A percentile compares a stretch with the other conserved stretches of the same genome.
Conservation (phyloP, 169 alveolate genomes). For the Amoebophrya sp. region DNA sequence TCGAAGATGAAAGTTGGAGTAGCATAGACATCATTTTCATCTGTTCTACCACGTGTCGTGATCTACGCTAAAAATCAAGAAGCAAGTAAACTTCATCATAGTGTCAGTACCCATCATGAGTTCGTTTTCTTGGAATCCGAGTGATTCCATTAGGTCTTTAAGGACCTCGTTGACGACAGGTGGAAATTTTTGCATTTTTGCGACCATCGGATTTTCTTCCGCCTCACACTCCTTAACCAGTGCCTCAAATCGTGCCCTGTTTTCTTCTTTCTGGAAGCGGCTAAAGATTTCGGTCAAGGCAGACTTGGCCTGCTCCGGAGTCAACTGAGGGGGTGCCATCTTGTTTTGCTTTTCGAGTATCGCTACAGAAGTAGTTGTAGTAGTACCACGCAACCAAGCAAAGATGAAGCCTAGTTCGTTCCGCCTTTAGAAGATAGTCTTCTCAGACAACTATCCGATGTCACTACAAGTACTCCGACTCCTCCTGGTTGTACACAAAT, state of each 20-base stretch:
- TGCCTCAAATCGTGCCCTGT: not conserved
- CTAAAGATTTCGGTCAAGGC: not conserved
- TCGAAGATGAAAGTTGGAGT: no score
- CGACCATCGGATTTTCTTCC: not conserved
- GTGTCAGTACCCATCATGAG: not conserved
- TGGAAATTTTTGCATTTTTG: not conserved
- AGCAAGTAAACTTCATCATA: no score
- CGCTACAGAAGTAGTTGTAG: not conserved
- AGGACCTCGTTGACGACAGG: not conserved
- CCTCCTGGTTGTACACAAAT: not conserved
- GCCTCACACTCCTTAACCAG: not conserved
- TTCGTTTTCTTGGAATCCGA: not conserved
- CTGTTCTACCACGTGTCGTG: no score
- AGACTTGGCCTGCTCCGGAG: constrained; percentile 6
- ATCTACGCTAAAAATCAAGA: no score
- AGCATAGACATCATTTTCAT: no score
- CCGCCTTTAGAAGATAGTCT: not conserved
- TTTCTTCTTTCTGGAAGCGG: not conserved
- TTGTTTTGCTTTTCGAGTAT: no score
- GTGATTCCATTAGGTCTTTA: not conserved
- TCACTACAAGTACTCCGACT: not conserved
- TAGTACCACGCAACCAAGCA: not conserved
- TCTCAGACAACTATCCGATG: not conserved
- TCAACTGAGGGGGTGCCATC: not conserved
- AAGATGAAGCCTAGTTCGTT: not conserved